Percentiles rank a stretch among this genome's conserved stretches.
Conservation (phyloP, 75 land plant species). For the Picea glauca region DNA sequence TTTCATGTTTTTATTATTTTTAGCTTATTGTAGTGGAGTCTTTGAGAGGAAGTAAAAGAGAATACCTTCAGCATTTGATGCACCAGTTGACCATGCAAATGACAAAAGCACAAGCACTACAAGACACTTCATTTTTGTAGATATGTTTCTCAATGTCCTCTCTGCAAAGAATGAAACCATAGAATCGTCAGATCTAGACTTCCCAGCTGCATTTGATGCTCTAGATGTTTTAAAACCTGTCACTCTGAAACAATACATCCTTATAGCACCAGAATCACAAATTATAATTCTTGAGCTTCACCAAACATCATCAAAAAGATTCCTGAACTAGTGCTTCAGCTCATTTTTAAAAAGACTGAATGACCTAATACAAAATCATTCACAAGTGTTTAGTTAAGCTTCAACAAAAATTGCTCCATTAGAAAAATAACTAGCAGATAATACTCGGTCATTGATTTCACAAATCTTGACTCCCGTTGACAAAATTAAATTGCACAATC, state of each 20-base stretch:
- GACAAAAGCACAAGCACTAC: background rate
- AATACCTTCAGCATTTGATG: conserved; percentile 10
- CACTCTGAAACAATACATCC: background rate
- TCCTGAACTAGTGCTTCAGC: conserved; percentile 4
- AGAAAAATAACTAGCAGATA: too few relatives aligned
- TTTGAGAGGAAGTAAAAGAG: background rate
- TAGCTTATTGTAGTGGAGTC: background rate
- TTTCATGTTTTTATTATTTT: background rate
- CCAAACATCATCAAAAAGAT: background rate
- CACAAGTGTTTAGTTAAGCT: background rate
- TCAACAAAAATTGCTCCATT: too few relatives aligned
- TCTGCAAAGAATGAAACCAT: conserved; percentile 9
- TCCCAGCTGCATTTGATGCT: background rate
- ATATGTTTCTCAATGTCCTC: background rate
- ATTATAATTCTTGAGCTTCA: background rate
- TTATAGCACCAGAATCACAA: background rate
- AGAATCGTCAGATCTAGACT: background rate
- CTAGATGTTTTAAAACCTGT: background rate
- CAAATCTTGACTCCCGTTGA: too few relatives aligned
- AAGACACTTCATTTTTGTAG: conserved; percentile 4
- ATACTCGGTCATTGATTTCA: too few relatives aligned
- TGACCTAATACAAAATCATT: conserved; percentile 4
- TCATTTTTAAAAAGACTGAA: conserved; percentile 2
- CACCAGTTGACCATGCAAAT: background rate
- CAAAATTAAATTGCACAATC: too few relatives aligned